These are phyloP conservation scores for Zymoseptoria passerinii DNA, from an alignment of 2,329 filamentous ascomycete species.

Conservation along the genomic window DNA sequence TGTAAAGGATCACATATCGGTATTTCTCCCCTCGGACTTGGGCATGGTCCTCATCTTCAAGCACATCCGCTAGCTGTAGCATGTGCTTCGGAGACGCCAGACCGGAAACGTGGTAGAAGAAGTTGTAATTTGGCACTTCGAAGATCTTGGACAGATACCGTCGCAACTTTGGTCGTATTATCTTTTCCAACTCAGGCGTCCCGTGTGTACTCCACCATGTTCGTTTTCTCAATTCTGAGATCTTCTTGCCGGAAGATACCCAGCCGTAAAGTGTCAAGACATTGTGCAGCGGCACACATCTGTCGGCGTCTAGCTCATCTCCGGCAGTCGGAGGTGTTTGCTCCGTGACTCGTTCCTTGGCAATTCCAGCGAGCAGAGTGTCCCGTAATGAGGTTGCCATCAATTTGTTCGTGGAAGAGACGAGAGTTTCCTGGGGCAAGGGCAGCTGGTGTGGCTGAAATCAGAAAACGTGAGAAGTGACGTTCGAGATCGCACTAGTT, in stretches of 20 bases:
- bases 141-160: conserved; percentile 27
- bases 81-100: conserved; percentile 23
- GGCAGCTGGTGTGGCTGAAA: background rate
- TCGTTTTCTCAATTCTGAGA: conserved; percentile 23
- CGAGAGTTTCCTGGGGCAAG: background rate
- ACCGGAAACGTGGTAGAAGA: conserved; percentile 28
- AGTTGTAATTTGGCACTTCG: conserved; percentile 25
- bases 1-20: conserved; percentile 26
- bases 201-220: conserved; percentile 28
- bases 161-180: conserved; percentile 23
- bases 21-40: conserved; percentile 22
- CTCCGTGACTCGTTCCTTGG: conserved; percentile 24
- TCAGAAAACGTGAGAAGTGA: background rate
- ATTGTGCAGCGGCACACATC: conserved; percentile 29
- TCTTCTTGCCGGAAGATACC: conserved; percentile 26
- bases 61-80: conserved; percentile 23
- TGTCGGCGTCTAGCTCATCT: conserved; percentile 23
- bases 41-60: conserved; percentile 22
- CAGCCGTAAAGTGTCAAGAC: conserved; percentile 29
- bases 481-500: background rate
- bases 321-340: conserved; percentile 16
- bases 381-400: background rate
- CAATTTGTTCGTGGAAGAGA: background rate
- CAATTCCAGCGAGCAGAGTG: conserved; percentile 24
- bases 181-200: conserved; percentile 18